Conservation (phyloP, 1,284 basidiomycete species). For the Ustilago crameri region DNA sequence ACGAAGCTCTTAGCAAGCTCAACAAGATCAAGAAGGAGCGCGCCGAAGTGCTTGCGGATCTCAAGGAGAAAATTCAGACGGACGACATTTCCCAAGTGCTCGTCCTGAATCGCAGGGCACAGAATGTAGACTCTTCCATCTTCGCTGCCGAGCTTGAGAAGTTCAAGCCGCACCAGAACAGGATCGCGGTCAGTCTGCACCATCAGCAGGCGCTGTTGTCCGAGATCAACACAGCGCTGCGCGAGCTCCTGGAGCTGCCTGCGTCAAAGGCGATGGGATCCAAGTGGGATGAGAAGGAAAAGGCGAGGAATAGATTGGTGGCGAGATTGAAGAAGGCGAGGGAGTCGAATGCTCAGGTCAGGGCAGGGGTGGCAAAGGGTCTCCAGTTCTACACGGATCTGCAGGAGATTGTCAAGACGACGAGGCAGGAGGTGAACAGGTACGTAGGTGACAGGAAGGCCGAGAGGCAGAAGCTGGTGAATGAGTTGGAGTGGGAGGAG, state of each 20-base stretch:
- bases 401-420: constrained; percentile 75
- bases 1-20: constrained; percentile 51
- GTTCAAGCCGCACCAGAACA: constrained; percentile 88
- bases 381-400: constrained; percentile 87
- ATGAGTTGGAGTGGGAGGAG: constrained; percentile 79
- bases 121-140: constrained; percentile 83
- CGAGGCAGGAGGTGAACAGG: constrained; percentile 75
- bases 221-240: constrained; percentile 46
- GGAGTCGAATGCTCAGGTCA: constrained; percentile 85
- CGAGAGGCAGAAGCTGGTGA: constrained; percentile 78
- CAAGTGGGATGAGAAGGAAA: constrained; percentile 80
- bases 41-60: constrained; percentile 85
- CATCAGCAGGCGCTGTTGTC: constrained; percentile 78
- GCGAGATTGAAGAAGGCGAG: constrained; percentile 79
- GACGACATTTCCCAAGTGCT: constrained; percentile 97
- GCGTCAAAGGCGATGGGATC: constrained; percentile 74
- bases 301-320: constrained; percentile 78
- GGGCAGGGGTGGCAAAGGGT: constrained; percentile 86
- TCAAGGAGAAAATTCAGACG: constrained; percentile 94
- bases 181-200: constrained; percentile 79
- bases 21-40: constrained; percentile 73
- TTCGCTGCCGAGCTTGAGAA: constrained; percentile 95
- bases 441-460: constrained; percentile 77
- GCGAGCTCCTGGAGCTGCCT: constrained; percentile 33
- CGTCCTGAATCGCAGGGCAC: constrained; percentile 87